phyloP scores from a whole-genome alignment of 257 asterid species.

The Rubia yunnanensis region DNA sequence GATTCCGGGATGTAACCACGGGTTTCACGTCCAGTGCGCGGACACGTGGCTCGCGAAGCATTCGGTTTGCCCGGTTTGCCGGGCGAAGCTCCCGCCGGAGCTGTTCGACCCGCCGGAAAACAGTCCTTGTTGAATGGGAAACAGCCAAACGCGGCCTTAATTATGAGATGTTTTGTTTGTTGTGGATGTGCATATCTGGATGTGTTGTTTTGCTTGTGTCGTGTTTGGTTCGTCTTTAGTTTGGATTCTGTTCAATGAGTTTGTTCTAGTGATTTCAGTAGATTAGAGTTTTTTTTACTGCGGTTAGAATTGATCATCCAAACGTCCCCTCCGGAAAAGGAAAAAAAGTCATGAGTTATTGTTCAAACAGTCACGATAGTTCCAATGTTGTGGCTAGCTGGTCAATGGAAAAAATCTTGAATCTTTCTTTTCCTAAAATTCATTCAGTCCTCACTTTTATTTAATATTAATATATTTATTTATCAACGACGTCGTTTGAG shows the following conservation, averaged over 20 bases:
- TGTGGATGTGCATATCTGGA: background rate
- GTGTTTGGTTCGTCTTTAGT: background rate
- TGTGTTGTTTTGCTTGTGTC: background rate
- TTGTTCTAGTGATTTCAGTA: background rate
- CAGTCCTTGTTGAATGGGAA: conserved; percentile 34
- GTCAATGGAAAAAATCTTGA: background rate
- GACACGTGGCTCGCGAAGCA: conserved; percentile 71
- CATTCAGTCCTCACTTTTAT: no score
- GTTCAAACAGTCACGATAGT: background rate
- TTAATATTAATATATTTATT: no score
- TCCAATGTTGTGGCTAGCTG: background rate
- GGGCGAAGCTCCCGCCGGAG: conserved; percentile 50
- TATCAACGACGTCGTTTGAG: no score
- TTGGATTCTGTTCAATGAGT: background rate
- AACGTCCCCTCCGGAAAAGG: background rate
- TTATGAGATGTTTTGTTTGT: background rate
- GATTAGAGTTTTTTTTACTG: background rate
- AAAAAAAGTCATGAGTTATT: background rate
- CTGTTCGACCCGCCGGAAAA: conserved; percentile 35
- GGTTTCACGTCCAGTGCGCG: conserved; percentile 69
- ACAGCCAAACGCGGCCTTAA: background rate
- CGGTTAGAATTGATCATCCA: background rate
- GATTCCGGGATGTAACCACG: conserved; percentile 84
- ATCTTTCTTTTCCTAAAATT: no score
- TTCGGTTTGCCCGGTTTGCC: conserved; percentile 63